phyloP scores from a whole-genome alignment of 768 basidiomycete genomes.

The Pleurotus eryngii region DNA sequence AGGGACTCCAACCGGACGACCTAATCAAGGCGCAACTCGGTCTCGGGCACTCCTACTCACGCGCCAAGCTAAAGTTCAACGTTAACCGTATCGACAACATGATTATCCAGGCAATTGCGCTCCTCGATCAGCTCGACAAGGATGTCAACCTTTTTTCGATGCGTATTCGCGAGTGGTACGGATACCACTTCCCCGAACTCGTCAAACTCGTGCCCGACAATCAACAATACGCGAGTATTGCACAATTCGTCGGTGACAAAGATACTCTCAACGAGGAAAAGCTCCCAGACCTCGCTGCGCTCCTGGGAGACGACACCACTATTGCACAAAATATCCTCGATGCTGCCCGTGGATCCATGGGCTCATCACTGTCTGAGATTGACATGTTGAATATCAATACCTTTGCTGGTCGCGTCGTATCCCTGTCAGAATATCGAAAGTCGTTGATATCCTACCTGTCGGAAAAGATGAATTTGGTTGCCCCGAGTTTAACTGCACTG shows the following conservation, averaged over 20 bases:
- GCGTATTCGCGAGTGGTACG: slow-evolving; percentile 99
- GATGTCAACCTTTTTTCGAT: slow-evolving; percentile 99
- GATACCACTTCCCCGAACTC: slow-evolving; percentile 98
- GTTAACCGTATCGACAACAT: slow-evolving; percentile 97
- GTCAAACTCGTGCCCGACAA: slow-evolving; percentile 92
- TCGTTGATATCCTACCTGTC: slow-evolving; percentile 80
- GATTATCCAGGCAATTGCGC: slow-evolving; percentile 99
- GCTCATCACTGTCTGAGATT: slow-evolving; percentile 83
- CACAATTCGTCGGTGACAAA: slow-evolving; percentile 88
- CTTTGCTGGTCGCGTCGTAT: slow-evolving; percentile 87
- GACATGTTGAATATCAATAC: slow-evolving; percentile 95
- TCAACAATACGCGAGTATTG: slow-evolving; percentile 85
- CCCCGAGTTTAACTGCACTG: slow-evolving; percentile 87
- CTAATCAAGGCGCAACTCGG: slow-evolving; percentile 92
- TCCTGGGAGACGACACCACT: slow-evolving; percentile 82
- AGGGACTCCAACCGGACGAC: slow-evolving; percentile 85
- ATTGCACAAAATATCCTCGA: slow-evolving; percentile 93
- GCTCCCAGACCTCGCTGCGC: slow-evolving; percentile 69
- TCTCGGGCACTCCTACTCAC: slow-evolving; percentile 95
- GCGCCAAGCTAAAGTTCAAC: slow-evolving; percentile 97
- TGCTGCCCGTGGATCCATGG: slow-evolving; percentile 93
- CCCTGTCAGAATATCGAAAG: slow-evolving; percentile 92
- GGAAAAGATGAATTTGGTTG: slow-evolving; percentile 98
- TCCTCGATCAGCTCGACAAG: slow-evolving; percentile 98
- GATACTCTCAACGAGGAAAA: slow-evolving; percentile 75